Percentiles rank a stretch among this genome's conserved stretches.
Evolutionary conservation across 2,329 filamentous ascomycete species (phyloP).

Genomic region (Xylaria sp.): DNA sequence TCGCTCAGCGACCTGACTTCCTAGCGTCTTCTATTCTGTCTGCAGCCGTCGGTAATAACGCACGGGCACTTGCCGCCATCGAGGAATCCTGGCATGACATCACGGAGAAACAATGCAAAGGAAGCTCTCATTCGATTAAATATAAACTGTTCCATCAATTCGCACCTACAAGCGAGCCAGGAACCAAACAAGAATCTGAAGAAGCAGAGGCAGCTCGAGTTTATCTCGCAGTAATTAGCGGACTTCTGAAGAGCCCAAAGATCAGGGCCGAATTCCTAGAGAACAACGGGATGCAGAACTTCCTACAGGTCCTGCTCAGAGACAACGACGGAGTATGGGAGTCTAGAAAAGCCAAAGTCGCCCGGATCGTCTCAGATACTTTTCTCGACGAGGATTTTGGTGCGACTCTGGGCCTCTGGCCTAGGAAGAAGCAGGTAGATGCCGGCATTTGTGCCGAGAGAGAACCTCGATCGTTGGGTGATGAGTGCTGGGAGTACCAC

Average conservation of each 20-base stretch:
- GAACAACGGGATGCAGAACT: slow-evolving; percentile 62
- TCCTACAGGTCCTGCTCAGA: slow-evolving; percentile 63
- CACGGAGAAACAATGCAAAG: slow-evolving; percentile 52
- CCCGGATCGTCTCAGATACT: slow-evolving; percentile 69
- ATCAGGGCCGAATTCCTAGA: slow-evolving; percentile 67
- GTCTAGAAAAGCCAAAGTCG: slow-evolving; percentile 63
- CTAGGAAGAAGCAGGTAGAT: slow-evolving; percentile 50
- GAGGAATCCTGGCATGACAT: slow-evolving; percentile 59
- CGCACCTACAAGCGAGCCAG: slow-evolving; percentile 41
- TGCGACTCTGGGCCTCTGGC: slow-evolving; percentile 67
- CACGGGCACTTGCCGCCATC: slow-evolving; percentile 65
- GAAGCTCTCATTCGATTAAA: slow-evolving; percentile 45
- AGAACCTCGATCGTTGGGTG: slow-evolving; percentile 50
- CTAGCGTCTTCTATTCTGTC: slow-evolving; percentile 68
- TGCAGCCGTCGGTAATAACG: slow-evolving; percentile 72
- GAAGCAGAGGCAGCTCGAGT: slow-evolving; percentile 44
- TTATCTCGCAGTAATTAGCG: slow-evolving; percentile 62
- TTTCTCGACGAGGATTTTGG: slow-evolving; percentile 75
- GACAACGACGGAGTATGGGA: slow-evolving; percentile 61
- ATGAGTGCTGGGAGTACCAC: slow-evolving; percentile 70
- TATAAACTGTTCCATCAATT: slow-evolving; percentile 57
- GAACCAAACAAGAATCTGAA: slow-evolving; percentile 29
- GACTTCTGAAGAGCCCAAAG: slow-evolving; percentile 63
- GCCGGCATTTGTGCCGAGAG: slow-evolving; percentile 52
- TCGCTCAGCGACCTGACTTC: slow-evolving; percentile 52